These are phyloP conservation scores for Cyathus striatus DNA, from an alignment of 768 basidiomycete species.

Conservation along the genomic window DNA sequence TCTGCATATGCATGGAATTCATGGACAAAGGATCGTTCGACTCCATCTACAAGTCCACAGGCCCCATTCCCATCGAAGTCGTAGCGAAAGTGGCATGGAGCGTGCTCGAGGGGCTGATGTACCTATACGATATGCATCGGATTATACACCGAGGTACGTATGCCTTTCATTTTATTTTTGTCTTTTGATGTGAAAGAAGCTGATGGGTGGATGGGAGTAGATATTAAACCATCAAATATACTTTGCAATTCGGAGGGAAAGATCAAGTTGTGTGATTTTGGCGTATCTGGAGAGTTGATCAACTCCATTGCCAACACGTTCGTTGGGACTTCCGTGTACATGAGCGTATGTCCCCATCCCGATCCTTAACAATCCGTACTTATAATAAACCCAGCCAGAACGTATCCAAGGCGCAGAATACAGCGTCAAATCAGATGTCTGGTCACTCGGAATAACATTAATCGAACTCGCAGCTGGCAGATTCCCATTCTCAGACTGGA, in stretches of 20 bases:
- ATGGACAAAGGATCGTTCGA: conserved; percentile 94
- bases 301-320: conserved; percentile 99
- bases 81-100: conserved; percentile 93
- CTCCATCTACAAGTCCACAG: conserved; percentile 93
- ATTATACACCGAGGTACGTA: conserved; percentile 97
- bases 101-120: conserved; percentile 91
- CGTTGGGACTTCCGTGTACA: conserved; percentile 97
- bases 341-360: conserved; percentile 72
- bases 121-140: conserved; percentile 94
- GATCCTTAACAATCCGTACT: background rate
- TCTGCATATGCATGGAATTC: conserved; percentile 98
- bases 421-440: conserved; percentile 98
- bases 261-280: conserved; percentile 99
- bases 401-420: conserved; percentile 98
- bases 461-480: conserved; percentile 96
- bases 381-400: conserved; percentile 64
- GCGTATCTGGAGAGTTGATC: conserved; percentile 97
- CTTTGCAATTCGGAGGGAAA: conserved; percentile 90
- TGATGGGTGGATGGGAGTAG: conserved; percentile 39
- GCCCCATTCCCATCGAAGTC: conserved; percentile 87
- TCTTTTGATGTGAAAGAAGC: conserved; percentile 12
- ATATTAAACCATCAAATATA: conserved; percentile 99
- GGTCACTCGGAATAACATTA: conserved; percentile 95
- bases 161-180: conserved; percentile 2
- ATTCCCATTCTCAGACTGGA: conserved; percentile 92